These are phyloP conservation scores for Purshia tridentata DNA, from an alignment of 306 rosid species.

Conservation along the genomic window DNA sequence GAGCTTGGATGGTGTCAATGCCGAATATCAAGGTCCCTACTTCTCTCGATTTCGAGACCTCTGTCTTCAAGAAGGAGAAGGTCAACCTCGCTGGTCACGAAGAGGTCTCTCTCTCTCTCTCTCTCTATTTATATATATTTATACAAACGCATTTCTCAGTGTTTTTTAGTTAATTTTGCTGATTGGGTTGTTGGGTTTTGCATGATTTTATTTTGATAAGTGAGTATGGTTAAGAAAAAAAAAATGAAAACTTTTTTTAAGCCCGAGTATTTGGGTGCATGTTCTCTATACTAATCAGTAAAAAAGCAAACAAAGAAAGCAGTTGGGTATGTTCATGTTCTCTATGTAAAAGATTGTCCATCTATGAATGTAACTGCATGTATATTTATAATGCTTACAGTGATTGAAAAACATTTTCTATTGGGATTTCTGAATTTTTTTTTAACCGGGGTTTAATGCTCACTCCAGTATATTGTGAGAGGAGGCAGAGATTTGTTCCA, in stretches of 20 bases:
- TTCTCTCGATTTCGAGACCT: constrained; percentile 69
- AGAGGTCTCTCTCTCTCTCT: constrained; percentile 48
- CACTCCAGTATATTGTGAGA: constrained; percentile 68
- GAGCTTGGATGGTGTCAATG: constrained; percentile 71
- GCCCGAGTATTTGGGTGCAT: background rate
- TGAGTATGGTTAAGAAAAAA: background rate
- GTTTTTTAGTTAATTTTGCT: background rate
- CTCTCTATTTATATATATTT: too few relatives aligned
- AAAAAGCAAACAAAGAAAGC: background rate
- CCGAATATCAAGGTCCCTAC: constrained; percentile 38
- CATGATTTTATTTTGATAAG: background rate
- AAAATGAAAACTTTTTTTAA: background rate
- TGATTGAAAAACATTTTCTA: background rate
- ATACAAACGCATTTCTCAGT: background rate
- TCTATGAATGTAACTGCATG: too few relatives aligned
- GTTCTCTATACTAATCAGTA: background rate
- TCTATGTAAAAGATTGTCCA: too few relatives aligned
- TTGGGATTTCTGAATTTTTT: constrained; percentile 1
- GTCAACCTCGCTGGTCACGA: constrained; percentile 82
- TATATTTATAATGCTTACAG: background rate
- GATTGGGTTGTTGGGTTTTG: background rate
- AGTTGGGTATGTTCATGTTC: background rate
- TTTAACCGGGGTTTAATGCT: background rate
- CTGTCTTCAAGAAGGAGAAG: constrained; percentile 84
- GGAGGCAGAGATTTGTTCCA: constrained; percentile 94